Evolutionary conservation across 805 yeast genomes (phyloP), one percentile per base, ranked within the genome.

Genomic region (Tetrapisispora iriomotensis): DNA sequence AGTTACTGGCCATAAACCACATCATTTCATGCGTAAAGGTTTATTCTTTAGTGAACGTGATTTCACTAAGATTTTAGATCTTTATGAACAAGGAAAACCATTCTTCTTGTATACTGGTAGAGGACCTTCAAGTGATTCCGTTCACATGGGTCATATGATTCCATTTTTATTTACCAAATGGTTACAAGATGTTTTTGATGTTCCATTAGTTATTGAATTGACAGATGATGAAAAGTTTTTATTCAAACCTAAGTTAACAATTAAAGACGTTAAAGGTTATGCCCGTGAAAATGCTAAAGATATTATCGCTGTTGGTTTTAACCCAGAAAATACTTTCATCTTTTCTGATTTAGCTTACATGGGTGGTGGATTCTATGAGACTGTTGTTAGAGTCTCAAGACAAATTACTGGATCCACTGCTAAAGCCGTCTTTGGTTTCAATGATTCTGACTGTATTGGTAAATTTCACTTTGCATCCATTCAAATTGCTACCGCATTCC

Each of bases 381-480:
- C 86, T 53, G 94, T 92, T 18, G 95, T 90, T 39, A 75, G 90
- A 58, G 81, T 81, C 17, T 84, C 96, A 8, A 76, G 97, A 61
- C 96, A 84, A 65, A 87, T 92, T 64, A 92, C 97, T 29, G 84
- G 94, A 10, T 81, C 95, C n/a, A 88, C 96, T 13, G 96, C 97
- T 20, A 84, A 81, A 61, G 88, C 97, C 4, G 96, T 92, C 9
- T 92, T 92, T 60, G 98, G 98, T 3, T 92, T 92, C 71, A 79
- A 75, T 51, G 98, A 92, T 65, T 77, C 88, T 29, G 97, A 90
- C 60, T 79, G 88, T 67, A 88, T 92, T 61, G 98, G 98, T 47
- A 85, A 83, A 58, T 56, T 88, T 41, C 97, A 90, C 62, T 92
- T 88, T 66, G 96, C 97, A 13, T 84, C 95, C 26, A 77, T 92